Evolutionary conservation across 495 filamentous ascomycete genomes (phyloP).

Genomic region (Penicillium flavigenum): DNA sequence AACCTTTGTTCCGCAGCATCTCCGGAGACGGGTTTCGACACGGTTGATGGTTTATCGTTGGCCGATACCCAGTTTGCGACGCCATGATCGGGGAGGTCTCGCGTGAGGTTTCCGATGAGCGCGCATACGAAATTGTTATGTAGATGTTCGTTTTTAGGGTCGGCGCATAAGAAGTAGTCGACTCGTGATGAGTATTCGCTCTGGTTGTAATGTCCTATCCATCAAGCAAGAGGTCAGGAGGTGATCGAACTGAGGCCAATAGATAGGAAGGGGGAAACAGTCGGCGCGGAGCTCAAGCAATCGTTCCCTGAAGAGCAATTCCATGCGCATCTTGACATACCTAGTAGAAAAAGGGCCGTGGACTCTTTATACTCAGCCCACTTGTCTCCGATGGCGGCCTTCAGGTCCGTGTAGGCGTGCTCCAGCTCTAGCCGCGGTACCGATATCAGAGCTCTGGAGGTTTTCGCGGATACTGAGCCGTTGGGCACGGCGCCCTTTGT

Average conservation of each 20-base stretch:
- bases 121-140: conserved; percentile 89
- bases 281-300: not conserved
- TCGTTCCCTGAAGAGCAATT: not conserved
- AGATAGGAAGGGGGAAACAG: conserved; percentile 8
- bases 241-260: conserved; percentile 21
- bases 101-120: conserved; percentile 79
- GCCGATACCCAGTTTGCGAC: conserved; percentile 94
- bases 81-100: conserved; percentile 88
- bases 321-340: conserved; percentile 50
- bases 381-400: conserved; percentile 74
- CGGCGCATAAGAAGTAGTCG: conserved; percentile 67
- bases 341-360: conserved; percentile 74
- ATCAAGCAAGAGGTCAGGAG: conserved; percentile 19
- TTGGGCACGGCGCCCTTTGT: conserved; percentile 61
- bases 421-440: conserved; percentile 88
- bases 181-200: conserved; percentile 76
- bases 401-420: conserved; percentile 83
- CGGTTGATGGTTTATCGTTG: conserved; percentile 86
- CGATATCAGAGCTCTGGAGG: conserved; percentile 59
- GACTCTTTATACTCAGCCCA: conserved; percentile 89
- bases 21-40: conserved; percentile 75
- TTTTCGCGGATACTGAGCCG: conserved; percentile 53
- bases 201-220: conserved; percentile 77
- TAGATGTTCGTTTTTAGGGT: conserved; percentile 71
- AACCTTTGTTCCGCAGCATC: conserved; percentile 89